Percentiles rank a stretch among this genome's conserved stretches.
These are phyloP conservation scores for Penicillium flavigenum DNA, from an alignment of 495 filamentous ascomycete species.

Conservation along the genomic window DNA sequence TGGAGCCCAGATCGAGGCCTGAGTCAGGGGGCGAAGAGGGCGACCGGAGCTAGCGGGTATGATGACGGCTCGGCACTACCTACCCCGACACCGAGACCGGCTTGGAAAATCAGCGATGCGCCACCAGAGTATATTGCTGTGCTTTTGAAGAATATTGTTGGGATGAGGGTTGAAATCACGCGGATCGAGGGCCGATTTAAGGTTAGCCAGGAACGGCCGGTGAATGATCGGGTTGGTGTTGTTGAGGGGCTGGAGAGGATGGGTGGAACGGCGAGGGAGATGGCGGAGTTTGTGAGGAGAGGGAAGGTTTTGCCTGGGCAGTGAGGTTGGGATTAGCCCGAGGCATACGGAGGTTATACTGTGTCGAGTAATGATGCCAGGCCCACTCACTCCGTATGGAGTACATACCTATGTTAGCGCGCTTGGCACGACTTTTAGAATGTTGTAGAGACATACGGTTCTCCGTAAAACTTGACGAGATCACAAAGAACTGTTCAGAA, in stretches of 20 bases:
- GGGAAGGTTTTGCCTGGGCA: constrained; percentile 6
- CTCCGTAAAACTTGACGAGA: neutral
- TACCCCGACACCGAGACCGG: neutral
- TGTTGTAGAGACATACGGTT: neutral
- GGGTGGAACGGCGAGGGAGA: constrained; percentile 16
- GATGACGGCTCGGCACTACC: constrained; percentile 12
- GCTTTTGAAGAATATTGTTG: constrained; percentile 52
- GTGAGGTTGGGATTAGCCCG: neutral
- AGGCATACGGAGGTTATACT: neutral
- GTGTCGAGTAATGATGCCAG: neutral
- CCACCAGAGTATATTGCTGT: constrained; percentile 45
- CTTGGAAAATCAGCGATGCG: constrained; percentile 50
- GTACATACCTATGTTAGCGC: neutral
- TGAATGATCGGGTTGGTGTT: constrained; percentile 46
- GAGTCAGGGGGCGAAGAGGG: neutral
- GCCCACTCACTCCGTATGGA: neutral
- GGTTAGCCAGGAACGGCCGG: constrained; percentile 52
- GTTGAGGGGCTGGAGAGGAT: constrained; percentile 44
- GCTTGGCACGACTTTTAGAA: neutral
- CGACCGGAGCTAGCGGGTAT: neutral
- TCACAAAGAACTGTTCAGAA: neutral
- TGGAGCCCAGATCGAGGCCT: neutral
- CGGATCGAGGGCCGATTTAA: constrained; percentile 53
- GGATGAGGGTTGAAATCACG: constrained; percentile 46
- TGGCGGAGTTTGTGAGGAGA: constrained; percentile 23